Evolutionary conservation across 495 filamentous ascomycete genomes (phyloP).

Genomic region (Parathielavia hyrcaniae): DNA sequence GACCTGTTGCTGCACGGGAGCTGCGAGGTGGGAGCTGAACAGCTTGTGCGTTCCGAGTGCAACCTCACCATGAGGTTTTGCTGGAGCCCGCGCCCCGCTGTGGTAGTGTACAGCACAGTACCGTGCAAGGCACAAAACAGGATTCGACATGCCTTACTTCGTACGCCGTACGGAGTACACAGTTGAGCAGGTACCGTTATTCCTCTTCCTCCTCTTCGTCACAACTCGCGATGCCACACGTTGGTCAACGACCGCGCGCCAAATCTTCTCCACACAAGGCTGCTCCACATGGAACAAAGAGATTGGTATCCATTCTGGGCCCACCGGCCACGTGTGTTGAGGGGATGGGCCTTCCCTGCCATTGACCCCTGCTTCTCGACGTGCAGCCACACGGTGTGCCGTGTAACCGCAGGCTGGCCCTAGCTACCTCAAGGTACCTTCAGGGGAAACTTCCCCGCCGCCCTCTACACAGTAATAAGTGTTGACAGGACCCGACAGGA

Average conservation of each 20-base stretch:
- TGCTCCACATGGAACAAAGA: conserved; percentile 26
- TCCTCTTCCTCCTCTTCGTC: background rate
- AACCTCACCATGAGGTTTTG: conserved; percentile 14
- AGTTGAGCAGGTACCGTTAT: background rate
- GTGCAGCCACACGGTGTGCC: conserved; percentile 12
- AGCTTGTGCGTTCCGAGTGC: conserved; percentile 11
- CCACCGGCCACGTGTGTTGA: conserved; percentile 41
- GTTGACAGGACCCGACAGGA: background rate
- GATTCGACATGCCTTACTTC: too few relatives aligned
- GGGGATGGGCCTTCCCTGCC: conserved; percentile 11
- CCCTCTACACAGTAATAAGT: background rate
- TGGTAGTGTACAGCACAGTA: too few relatives aligned
- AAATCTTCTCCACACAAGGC: background rate
- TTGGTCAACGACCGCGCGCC: background rate
- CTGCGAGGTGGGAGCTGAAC: too few relatives aligned
- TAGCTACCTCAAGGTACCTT: conserved; percentile 20
- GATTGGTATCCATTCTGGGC: conserved; percentile 37
- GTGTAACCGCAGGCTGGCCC: conserved; percentile 7
- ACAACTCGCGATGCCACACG: background rate
- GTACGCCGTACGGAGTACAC: too few relatives aligned
- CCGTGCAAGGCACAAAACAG: too few relatives aligned
- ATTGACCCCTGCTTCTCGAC: conserved; percentile 3
- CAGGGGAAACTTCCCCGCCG: background rate
- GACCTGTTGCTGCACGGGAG: too few relatives aligned
- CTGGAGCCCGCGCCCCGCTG: too few relatives aligned